Evolutionary conservation across 2,329 filamentous ascomycete genomes (phyloP), one percentile per base, ranked within the genome.

Genomic region (Ophiocordyceps camponoti-leonardi): DNA sequence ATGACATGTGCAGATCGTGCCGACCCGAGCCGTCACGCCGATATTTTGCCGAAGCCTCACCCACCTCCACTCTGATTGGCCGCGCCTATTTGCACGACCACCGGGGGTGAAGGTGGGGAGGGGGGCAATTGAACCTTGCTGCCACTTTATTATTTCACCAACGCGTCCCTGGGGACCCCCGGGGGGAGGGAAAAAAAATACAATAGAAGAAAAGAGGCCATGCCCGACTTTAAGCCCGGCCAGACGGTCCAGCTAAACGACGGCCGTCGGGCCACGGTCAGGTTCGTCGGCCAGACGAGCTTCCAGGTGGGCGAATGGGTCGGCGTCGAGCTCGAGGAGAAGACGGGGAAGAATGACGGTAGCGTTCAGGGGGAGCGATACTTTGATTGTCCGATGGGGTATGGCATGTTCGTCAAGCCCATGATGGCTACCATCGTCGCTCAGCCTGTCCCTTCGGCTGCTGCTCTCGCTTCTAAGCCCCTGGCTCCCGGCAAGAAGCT

Each of bases 321-420:
- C 48, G 90, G 90, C 51, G 76, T 96, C 48, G 88, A 94, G 67
- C 75, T 96, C 47, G 79, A 86, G 45, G 82, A 86, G 42, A 70
- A 80, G 45, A 77, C 74, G 19, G 90, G 92, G 30, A 96, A 96
- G 68, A 96, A 96, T 56, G 86, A 96, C 71, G 90, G 90, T 51
- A 82, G 83, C 46, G 86, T 96, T 42, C 77, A 90, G 61, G 88
- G 86, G 49, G 76, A 86, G 58, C 72, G 86, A 19, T 96, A 96
- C 60, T 96, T 94, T 55, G 78, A 88, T 44, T 96, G 90, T 64
- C 73, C 59, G 63, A 81, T 74, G 77, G 86, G 70, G 39, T 69
- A 70, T 51, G 79, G 79, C 58, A 92, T 98, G 77, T 96, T 98
- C 56, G 75, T 95, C 46, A 77, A 85, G 50, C 80, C 86, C 28